These are phyloP conservation scores for Phanerochaete sordida DNA, from an alignment of 768 basidiomycete species.

Conservation along the genomic window DNA sequence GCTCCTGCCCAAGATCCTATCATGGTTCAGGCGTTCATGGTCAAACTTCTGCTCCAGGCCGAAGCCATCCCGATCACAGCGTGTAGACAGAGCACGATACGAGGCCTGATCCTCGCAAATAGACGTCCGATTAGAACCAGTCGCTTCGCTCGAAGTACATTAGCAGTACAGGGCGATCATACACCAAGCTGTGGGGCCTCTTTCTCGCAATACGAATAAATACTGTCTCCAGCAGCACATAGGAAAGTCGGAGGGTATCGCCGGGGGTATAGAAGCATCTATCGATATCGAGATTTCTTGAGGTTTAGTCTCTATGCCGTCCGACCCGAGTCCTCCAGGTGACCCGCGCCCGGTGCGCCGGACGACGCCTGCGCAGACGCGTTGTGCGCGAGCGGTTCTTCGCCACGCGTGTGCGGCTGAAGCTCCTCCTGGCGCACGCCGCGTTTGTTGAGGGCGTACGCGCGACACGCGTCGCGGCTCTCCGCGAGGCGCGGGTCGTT, in stretches of 20 bases:
- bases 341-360: not conserved
- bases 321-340: not conserved
- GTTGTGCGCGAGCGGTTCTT: constrained; percentile 27
- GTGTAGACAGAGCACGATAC: not conserved
- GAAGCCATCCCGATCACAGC: not conserved
- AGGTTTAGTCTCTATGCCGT: not conserved
- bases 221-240: not conserved
- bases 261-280: not conserved
- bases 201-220: not conserved
- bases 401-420: constrained; percentile 57
- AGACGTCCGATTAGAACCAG: not conserved
- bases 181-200: not conserved
- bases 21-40: not conserved
- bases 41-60: not conserved
- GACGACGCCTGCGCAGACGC: not conserved
- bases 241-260: not conserved
- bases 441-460: constrained; percentile 58
- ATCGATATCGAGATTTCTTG: not conserved
- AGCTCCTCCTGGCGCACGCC: constrained; percentile 59
- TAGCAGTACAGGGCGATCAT: not conserved
- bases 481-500: constrained; percentile 52
- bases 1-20: not conserved
- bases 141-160: not conserved
- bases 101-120: not conserved
- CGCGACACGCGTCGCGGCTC: constrained; percentile 65